Conservation (phyloP, 169 alveolate genomes). For the Neospora caninum region DNA sequence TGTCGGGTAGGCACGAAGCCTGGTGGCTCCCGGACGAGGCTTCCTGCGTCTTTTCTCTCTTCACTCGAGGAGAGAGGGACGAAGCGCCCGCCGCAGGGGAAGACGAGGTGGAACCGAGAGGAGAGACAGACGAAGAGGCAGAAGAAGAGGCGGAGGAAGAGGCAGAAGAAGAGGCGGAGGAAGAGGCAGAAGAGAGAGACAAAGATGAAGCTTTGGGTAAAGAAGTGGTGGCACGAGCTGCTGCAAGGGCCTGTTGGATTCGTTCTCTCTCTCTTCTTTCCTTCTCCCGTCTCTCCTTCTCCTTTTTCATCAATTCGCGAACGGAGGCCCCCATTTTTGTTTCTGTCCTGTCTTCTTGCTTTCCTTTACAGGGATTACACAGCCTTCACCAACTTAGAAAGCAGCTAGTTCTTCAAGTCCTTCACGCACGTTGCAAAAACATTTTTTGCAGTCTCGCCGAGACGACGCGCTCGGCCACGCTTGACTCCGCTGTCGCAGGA, state of each 20-base stretch:
- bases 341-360: not conserved
- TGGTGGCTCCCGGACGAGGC: not conserved
- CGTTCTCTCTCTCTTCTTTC: not conserved
- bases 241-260: not conserved
- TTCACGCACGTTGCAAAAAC: no score
- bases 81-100: not conserved
- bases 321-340: not conserved
- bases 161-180: no score
- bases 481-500: no score
- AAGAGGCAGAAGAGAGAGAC: not conserved
- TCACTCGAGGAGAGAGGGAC: not conserved
- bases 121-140: not conserved
- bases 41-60: not conserved
- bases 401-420: no score
- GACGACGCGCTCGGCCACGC: no score
- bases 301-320: constrained; percentile 1
- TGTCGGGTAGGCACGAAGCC: not conserved
- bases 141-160: not conserved
- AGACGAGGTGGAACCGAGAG: not conserved
- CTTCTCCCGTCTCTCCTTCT: not conserved
- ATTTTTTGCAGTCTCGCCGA: no score
- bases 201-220: not conserved
- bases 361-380: not conserved
- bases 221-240: not conserved
- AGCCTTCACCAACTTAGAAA: not conserved